phyloP scores from a whole-genome alignment of 805 yeast species.

The Komagataella ulmi region DNA sequence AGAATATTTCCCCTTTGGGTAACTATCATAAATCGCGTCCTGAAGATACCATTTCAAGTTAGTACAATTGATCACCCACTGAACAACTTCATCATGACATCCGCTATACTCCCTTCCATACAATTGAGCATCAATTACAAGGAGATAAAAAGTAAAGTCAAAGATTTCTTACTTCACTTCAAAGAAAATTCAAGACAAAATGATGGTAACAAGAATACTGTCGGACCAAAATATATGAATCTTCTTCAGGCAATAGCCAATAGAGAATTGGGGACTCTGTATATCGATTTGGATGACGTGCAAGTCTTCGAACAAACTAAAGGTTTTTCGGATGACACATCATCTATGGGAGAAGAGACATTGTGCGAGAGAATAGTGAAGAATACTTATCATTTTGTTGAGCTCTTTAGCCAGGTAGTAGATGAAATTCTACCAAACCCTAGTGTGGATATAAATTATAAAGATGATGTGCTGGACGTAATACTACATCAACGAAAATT shows the following conservation, averaged over 20 bases:
- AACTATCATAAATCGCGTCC: not conserved
- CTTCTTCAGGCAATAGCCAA: slow-evolving; percentile 73
- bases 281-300: slow-evolving; percentile 77
- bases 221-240: slow-evolving; percentile 63
- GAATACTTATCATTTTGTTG: slow-evolving; percentile 71
- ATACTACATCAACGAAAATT: slow-evolving; percentile 81
- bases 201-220: slow-evolving; percentile 10
- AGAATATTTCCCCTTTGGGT: not conserved
- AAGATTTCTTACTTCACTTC: slow-evolving; percentile 58
- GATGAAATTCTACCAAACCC: slow-evolving; percentile 83
- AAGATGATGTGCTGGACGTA: slow-evolving; percentile 87
- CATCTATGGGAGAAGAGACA: slow-evolving; percentile 2
- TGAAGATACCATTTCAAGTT: not conserved
- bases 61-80: not conserved
- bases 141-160: slow-evolving; percentile 41
- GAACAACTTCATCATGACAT: not conserved
- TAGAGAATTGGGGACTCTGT: slow-evolving; percentile 57
- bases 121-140: slow-evolving; percentile 64
- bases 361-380: slow-evolving; percentile 37
- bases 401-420: slow-evolving; percentile 58
- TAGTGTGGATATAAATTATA: slow-evolving; percentile 63
- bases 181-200: slow-evolving; percentile 28
- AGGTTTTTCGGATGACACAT: slow-evolving; percentile 4
- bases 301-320: slow-evolving; percentile 47
- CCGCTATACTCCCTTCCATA: slow-evolving; percentile 41